Percentiles rank a stretch among this genome's conserved stretches.
phyloP scores from a whole-genome alignment of 768 basidiomycete genomes.

The Pulveroboletus sp. region DNA sequence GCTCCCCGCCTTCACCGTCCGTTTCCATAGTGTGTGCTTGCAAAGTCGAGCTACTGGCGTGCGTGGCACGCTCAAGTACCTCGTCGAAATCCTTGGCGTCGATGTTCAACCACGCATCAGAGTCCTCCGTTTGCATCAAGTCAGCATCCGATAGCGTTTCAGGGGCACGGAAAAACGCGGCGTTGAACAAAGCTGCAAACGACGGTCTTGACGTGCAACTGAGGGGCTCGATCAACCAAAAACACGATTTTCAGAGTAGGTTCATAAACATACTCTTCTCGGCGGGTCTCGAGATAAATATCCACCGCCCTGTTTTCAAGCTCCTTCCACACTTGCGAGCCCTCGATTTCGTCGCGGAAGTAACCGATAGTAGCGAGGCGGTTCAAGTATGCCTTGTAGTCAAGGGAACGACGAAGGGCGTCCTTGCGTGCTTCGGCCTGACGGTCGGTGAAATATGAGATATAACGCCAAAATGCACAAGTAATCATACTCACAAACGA shows the following conservation, averaged over 20 bases:
- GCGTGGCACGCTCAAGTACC: slow-evolving; percentile 50
- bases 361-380: slow-evolving; percentile 65
- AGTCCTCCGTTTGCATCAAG: slow-evolving; percentile 50
- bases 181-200: slow-evolving; percentile 72
- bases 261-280: slow-evolving; percentile 58
- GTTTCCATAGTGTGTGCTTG: slow-evolving; percentile 48
- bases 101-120: slow-evolving; percentile 85
- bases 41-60: slow-evolving; percentile 9
- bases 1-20: slow-evolving; percentile 32
- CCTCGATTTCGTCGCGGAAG: slow-evolving; percentile 76
- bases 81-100: slow-evolving; percentile 74
- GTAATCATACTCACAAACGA: slow-evolving; percentile 45
- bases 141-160: slow-evolving; percentile 19
- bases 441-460: neutral
- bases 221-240: slow-evolving; percentile 4
- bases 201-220: slow-evolving; percentile 66
- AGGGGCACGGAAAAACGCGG: slow-evolving; percentile 50
- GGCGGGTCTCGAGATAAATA: slow-evolving; percentile 60
- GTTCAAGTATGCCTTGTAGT: slow-evolving; percentile 69
- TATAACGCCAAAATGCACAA: neutral
- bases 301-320: slow-evolving; percentile 70
- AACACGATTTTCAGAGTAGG: neutral
- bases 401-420: slow-evolving; percentile 59
- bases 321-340: slow-evolving; percentile 71
- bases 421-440: slow-evolving; percentile 69